Evolutionary conservation across 2,329 filamentous ascomycete species (phyloP).

Genomic region (Ilyonectria robusta): DNA sequence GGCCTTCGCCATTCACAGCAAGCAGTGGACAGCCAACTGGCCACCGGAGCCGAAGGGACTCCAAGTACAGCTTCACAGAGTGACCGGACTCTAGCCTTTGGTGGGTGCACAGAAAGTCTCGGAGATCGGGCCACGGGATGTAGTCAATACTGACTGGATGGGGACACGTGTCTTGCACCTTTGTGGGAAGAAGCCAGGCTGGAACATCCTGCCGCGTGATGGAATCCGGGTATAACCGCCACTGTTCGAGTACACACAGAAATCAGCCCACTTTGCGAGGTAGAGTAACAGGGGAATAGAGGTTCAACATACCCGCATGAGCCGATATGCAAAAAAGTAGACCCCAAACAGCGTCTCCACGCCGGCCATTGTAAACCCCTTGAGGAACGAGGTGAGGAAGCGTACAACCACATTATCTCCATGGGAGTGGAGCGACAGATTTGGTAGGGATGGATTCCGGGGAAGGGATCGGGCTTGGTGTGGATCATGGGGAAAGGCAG

Average conservation of each 20-base stretch:
- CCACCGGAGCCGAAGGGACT: slow-evolving; percentile 41
- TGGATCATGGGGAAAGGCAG: slow-evolving; percentile 39
- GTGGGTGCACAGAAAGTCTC: slow-evolving; percentile 42
- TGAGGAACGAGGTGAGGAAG: slow-evolving; percentile 41
- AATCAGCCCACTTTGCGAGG: neutral
- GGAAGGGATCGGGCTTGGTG: slow-evolving; percentile 39
- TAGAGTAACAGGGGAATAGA: neutral
- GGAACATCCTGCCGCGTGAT: slow-evolving; percentile 41
- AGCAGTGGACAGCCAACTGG: slow-evolving; percentile 38
- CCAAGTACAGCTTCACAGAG: slow-evolving; percentile 42
- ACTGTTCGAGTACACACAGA: slow-evolving; percentile 29
- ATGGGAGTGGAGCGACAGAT: slow-evolving; percentile 43
- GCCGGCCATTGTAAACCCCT: slow-evolving; percentile 42
- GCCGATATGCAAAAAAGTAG: slow-evolving; percentile 44
- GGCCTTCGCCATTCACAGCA: slow-evolving; percentile 21
- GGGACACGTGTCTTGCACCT: slow-evolving; percentile 40
- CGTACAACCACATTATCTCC: slow-evolving; percentile 41
- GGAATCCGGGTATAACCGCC: slow-evolving; percentile 44
- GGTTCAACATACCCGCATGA: slow-evolving; percentile 39
- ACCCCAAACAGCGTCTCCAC: slow-evolving; percentile 45
- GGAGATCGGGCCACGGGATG: slow-evolving; percentile 45
- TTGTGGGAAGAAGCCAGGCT: slow-evolving; percentile 39
- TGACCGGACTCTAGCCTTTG: slow-evolving; percentile 38
- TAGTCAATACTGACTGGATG: slow-evolving; percentile 46
- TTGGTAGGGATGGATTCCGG: slow-evolving; percentile 40